A percentile compares a stretch with the other conserved stretches of the same genome.
phyloP scores from a whole-genome alignment of 805 yeast species.

The Candida qinlingensis region DNA sequence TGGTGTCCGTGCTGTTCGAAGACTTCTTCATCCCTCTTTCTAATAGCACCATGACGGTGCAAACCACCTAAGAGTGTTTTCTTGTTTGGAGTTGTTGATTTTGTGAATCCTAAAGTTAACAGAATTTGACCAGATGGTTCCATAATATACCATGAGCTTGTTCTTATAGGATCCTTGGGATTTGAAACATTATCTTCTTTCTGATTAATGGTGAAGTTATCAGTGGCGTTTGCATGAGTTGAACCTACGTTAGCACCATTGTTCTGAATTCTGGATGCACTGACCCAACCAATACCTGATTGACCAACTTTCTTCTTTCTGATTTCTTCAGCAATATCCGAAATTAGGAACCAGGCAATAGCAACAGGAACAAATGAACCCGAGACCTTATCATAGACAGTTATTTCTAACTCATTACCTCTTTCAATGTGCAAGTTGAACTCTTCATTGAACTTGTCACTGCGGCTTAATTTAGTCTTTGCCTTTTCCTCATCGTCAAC shows the following conservation, averaged over 20 bases:
- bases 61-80: slow-evolving; percentile 51
- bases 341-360: slow-evolving; percentile 80
- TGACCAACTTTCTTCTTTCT: slow-evolving; percentile 83
- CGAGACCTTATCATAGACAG: slow-evolving; percentile 76
- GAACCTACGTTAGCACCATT: slow-evolving; percentile 14
- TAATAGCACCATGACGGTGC: slow-evolving; percentile 97
- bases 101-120: slow-evolving; percentile 73
- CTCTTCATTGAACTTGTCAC: slow-evolving; percentile 79
- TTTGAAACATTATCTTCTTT: slow-evolving; percentile 5
- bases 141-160: slow-evolving; percentile 81
- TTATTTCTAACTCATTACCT: slow-evolving; percentile 87
- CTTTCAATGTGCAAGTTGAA: slow-evolving; percentile 78
- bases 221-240: slow-evolving; percentile 15
- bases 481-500: slow-evolving; percentile 85
- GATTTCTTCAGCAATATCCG: slow-evolving; percentile 91
- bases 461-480: slow-evolving; percentile 67
- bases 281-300: slow-evolving; percentile 84
- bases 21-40: slow-evolving; percentile 83
- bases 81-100: slow-evolving; percentile 47
- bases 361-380: slow-evolving; percentile 79
- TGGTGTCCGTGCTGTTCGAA: slow-evolving; percentile 96
- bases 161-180: slow-evolving; percentile 32
- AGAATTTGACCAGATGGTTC: slow-evolving; percentile 94
- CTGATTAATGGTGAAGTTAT: slow-evolving; percentile 20
- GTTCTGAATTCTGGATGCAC: slow-evolving; percentile 54